Base-by-base conservation (phyloP, 805 yeast genomes). In the Pichia cabralensis region DNA sequence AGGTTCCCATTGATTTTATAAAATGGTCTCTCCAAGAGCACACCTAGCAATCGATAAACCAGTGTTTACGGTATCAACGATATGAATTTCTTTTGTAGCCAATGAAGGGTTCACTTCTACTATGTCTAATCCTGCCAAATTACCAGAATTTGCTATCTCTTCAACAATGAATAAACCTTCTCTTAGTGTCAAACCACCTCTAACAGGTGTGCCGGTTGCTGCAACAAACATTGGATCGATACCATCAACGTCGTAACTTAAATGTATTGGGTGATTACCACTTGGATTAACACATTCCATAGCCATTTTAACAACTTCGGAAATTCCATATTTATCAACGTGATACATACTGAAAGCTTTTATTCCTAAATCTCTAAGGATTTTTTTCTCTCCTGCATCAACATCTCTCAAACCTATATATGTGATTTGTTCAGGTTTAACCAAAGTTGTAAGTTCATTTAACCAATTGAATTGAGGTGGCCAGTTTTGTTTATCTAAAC, bases 201-300 rank as follows among this genome's bases (percentile, higher is more conserved):
- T 77, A 12, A 89, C 98, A 28, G 96, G 89, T 1, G 98, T 92
- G 35, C 98, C 98, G 1, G 98, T 89, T 26, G 96, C 95, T 14
- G 96, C 96, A 11, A 92, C 96, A 53, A 67, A 86, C 42, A 76
- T 69, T 31, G 97, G 97, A 60, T 89, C 98, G 39, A 92, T 79
- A 28, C 96, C 96, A 60, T 89, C 98, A 28, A 89, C 96, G 54
- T 89, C 98, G 55, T 88, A 89, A 19, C 94, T 80, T 45, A 92
- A 61, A 64, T 89, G 96, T 43, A 92, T 69, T 32, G 98, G 97
- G 31, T 46, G 46, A 35, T 69, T 63, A 15, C 74, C 69, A 35
- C 72, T 68, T 12, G 94, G 95, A 59, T 81, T 81, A 47, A 92
- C 65, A 20, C 70, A 68, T 42, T 76, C 74, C 39, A 89, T 60